A percentile compares a stretch with the other conserved stretches of the same genome.
Conservation (phyloP, 139 green algal genomes). For the Chlorella sorokiniana region DNA sequence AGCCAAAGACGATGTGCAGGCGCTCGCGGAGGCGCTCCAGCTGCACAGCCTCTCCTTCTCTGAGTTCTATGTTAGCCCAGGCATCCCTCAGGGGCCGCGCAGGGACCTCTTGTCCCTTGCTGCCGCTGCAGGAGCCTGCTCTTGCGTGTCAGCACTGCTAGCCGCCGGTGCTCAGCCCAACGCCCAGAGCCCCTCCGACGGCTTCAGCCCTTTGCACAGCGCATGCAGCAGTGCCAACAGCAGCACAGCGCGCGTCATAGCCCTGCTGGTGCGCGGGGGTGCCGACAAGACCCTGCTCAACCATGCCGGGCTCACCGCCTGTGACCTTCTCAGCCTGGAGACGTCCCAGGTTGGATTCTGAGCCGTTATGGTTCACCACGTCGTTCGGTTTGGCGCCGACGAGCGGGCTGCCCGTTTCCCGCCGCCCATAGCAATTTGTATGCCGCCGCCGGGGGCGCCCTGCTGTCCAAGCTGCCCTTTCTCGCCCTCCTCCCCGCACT, state of each 20-base stretch:
- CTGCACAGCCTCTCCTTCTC: background rate
- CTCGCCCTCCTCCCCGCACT: background rate
- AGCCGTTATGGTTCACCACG: background rate
- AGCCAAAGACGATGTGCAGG: background rate
- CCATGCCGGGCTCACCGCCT: background rate
- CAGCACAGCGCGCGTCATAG: slow-evolving; percentile 14
- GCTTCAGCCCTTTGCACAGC: slow-evolving; percentile 18
- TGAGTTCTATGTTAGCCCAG: background rate
- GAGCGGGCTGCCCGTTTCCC: background rate
- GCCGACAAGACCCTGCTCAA: background rate
- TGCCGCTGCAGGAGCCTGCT: background rate
- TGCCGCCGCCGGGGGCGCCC: background rate
- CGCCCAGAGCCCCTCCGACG: background rate
- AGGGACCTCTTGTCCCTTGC: slow-evolving; percentile 12
- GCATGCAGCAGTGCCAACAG: slow-evolving; percentile 18
- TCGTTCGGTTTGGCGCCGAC: background rate
- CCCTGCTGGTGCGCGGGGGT: slow-evolving; percentile 11
- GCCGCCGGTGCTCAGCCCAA: background rate
- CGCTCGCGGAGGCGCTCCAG: background rate
- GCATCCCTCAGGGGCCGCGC: background rate
- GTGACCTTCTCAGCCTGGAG: slow-evolving; percentile 20
- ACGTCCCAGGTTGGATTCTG: slow-evolving; percentile 8
- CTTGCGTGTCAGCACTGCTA: slow-evolving; percentile 1
- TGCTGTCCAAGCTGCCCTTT: background rate
- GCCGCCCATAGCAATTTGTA: no score